Evolutionary conservation across 768 basidiomycete genomes (phyloP), one percentile per base, ranked within the genome.

Genomic region (Lyophyllum decastes): DNA sequence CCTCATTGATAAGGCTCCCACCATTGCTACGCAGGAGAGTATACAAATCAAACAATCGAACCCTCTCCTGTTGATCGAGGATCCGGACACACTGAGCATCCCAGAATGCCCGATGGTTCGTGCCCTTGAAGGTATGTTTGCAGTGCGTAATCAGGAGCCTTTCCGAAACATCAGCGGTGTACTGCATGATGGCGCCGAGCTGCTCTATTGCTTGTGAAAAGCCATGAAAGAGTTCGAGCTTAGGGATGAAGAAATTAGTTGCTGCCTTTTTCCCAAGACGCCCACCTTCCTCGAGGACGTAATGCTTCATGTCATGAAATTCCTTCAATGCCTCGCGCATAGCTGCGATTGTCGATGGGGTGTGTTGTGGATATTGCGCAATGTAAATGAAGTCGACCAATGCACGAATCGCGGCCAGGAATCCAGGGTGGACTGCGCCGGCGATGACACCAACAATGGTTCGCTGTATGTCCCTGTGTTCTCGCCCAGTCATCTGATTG

Each of bases 401-500:
- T 8, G 43, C 53, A n/a, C 53, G 53, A 27, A 54, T 54, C 7
- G 43, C 53, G 26, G 27, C 21, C 19, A 54, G 53, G 19, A 54
- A 44, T 19, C 38, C 43, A 19, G 21, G 21, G 21, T 43, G 14
- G n/a, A 54, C 53, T 30, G 40, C 43, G 16, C 53, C 53, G n/a
- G 53, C 41, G 49, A 63, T 40, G 51, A 61, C 33, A 40, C 56
- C 45, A 43, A 66, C 57, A 46, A 65, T 51, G 35, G 57, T 57
- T 1, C 63, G 58, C 46, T 69, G 66, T 4, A 72, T 50, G 33
- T 72, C 66, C 7, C 63, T 54, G 33, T 70, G 68, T 26, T 68
- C 68, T 2, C 66, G 57, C 2, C 70, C 72, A 1, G 64, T 68
- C 11, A 65, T 47, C 51, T 73, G 69, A 25, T 35, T 72, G 25